Evolutionary conservation across 192 early-diverging fungal genomes (phyloP), one percentile per base, ranked within the genome.

Genomic region (Oehlia diaphana): DNA sequence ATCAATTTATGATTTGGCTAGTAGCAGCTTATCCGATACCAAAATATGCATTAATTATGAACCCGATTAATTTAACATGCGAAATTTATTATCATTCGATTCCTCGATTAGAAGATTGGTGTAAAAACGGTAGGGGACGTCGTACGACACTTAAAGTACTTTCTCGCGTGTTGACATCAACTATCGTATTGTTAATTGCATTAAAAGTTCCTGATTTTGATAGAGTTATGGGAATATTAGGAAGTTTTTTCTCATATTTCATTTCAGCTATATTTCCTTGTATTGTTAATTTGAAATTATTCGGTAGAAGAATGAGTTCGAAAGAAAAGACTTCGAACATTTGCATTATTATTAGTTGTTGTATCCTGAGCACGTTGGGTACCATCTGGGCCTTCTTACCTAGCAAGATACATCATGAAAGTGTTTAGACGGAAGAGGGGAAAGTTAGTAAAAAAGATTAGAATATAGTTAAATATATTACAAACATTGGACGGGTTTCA

Each of bases 11-110:
- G n/a, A 70, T 94, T 66, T 88, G 83, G 66, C 80, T 94, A 9
- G 86, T 93, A 44, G 91, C 90, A 6, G 76, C 92, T 33, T 93
- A 92, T 39, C 92, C 93, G 4, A 67, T 92, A 68, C 90, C 93
- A 31, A 94, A 94, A 80, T 94, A 92, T 80, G 90, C 90, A 14
- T 79, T 94, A 12, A 88, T 83, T 47, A 64, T 92, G 70, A 91
- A 87, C 13, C 92, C 92, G 13, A 84, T 94, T 19, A 87, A 85
- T 65, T 63, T 87, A 33, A 86, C 85, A 31, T 79, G 79, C n/a
- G 87, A 88, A 66, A 70, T 86, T 21, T 80, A 72, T 70, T 72
- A 82, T 14, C 44, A 33, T 14, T 69, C 69, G 35, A 42, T 80
- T 70, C 67, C 79, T 2, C 33, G 31, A 9, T 7, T 85, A 21